Evolutionary conservation across 768 basidiomycete species (phyloP), one percentile per base, ranked within the genome.

Genomic region (Megacollybia marginata): DNA sequence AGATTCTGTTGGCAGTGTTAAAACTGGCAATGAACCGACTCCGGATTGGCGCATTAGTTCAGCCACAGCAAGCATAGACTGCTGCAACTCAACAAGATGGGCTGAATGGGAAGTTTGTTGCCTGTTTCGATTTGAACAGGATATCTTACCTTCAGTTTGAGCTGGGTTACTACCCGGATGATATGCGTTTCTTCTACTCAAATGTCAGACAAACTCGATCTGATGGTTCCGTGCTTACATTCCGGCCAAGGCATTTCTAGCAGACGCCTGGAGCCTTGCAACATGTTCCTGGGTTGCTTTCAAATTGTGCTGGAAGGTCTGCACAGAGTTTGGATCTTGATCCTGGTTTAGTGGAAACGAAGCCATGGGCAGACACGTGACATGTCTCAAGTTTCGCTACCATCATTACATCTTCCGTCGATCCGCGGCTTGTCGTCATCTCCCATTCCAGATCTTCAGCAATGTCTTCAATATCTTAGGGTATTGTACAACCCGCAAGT

Each of bases 1-100:
- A 11, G 48, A 36, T 48, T 33, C 18, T 36, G 55, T 54, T 16
- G 45, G 53, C 18, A 56, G 42, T 1, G 67, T 65, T 5, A 76
- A 62, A 9, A 82, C 54, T 1, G 85, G 83, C 44, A 83, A 71
- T 1, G 80, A 83, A 2, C 84, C 85, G 15, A 86, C 73, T n/a
- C 85, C 85, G 0, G 77, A 74, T 47, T 77, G 70, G 2, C 75
- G 71, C 53, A 86, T 65, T 32, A 74, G 53, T 9, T 82, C 74
- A 5, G 69, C 63, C 10, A 83, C 66, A 1, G 64, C 47, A 11
- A 70, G 65, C 1, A 83, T 54, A 13, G 71, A 66, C 54, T 80
- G 75, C 47, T 76, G 76, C n/a, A 85, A 71, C 0, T 73, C 62
- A 0, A 60, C 60, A 46, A 83, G 61, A 52, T 80, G 69, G 20